A percentile compares a stretch with the other conserved stretches of the same genome.
Evolutionary conservation across 2,329 filamentous ascomycete species (phyloP).

Genomic region (Microdochium nivale): DNA sequence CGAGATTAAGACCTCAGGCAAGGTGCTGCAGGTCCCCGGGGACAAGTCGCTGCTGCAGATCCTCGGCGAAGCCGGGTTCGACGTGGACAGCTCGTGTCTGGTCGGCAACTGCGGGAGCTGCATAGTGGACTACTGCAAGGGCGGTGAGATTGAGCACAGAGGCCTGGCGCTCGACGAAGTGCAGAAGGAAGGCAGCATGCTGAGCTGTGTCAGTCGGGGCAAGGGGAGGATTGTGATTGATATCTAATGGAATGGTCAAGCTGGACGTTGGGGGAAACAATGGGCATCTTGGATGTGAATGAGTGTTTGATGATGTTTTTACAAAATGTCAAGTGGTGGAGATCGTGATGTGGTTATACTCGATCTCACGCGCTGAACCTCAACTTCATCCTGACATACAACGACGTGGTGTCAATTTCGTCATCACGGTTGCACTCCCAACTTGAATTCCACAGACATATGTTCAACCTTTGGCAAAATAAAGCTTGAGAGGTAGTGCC

Average conservation of each 20-base stretch:
- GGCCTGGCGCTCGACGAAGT: slow-evolving; percentile 19
- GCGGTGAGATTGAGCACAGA: slow-evolving; percentile 14
- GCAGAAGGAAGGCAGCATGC: slow-evolving; percentile 15
- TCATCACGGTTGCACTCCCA: too few relatives aligned
- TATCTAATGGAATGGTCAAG: not conserved
- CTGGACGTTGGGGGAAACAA: not conserved
- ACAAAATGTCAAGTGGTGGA: too few relatives aligned
- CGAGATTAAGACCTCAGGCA: slow-evolving; percentile 13
- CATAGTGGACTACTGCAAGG: slow-evolving; percentile 18
- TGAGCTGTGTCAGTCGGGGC: slow-evolving; percentile 21
- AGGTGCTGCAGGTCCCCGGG: slow-evolving; percentile 14
- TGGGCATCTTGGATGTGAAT: not conserved
- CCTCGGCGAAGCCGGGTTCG: slow-evolving; percentile 21
- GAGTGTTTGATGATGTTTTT: too few relatives aligned
- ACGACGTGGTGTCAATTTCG: too few relatives aligned
- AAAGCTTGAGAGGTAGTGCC: too few relatives aligned
- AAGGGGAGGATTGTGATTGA: slow-evolving; percentile 17
- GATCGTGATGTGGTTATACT: too few relatives aligned
- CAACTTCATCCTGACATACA: too few relatives aligned
- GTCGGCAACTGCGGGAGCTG: slow-evolving; percentile 22
- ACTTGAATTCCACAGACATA: too few relatives aligned
- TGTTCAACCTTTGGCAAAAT: too few relatives aligned
- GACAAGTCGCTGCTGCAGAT: slow-evolving; percentile 21
- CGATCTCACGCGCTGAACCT: too few relatives aligned
- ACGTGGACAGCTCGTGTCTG: slow-evolving; percentile 20